These are phyloP conservation scores for Ramaria sp. DNA, from an alignment of 768 basidiomycete genomes.

Conservation along the genomic window DNA sequence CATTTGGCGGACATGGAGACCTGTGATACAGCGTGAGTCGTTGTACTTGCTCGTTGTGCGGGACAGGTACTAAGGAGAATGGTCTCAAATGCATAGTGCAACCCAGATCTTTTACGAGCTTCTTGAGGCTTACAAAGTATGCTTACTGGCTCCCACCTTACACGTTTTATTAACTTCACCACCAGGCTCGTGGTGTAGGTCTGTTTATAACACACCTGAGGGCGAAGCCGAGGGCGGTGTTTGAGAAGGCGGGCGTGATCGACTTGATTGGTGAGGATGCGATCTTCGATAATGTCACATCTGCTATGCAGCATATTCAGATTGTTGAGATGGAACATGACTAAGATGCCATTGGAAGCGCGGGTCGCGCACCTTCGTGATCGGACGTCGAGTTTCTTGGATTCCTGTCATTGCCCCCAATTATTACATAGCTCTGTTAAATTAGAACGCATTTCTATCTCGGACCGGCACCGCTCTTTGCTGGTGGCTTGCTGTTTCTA, in stretches of 20 bases:
- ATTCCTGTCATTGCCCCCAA: no score
- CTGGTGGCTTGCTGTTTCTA: no score
- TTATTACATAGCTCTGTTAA: no score
- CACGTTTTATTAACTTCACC: not conserved
- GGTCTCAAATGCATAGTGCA: constrained; percentile 37
- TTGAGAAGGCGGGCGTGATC: constrained; percentile 41
- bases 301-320: constrained; percentile 31
- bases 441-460: no score
- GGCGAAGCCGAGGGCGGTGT: constrained; percentile 28
- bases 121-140: constrained; percentile 65
- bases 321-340: constrained; percentile 4
- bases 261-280: constrained; percentile 36
- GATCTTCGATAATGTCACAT: constrained; percentile 33
- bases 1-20: constrained; percentile 88
- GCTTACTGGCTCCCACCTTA: not conserved
- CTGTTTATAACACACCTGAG: constrained; percentile 43
- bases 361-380: no score
- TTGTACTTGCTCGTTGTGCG: not conserved
- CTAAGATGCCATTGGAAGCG: no score
- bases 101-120: constrained; percentile 77
- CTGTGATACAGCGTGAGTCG: constrained; percentile 79
- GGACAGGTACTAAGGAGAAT: not conserved
- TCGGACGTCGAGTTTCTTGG: no score
- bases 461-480: no score
- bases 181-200: constrained; percentile 38